Conservation (phyloP, 1,139 yeast genomes). For the Pichia sp. region DNA sequence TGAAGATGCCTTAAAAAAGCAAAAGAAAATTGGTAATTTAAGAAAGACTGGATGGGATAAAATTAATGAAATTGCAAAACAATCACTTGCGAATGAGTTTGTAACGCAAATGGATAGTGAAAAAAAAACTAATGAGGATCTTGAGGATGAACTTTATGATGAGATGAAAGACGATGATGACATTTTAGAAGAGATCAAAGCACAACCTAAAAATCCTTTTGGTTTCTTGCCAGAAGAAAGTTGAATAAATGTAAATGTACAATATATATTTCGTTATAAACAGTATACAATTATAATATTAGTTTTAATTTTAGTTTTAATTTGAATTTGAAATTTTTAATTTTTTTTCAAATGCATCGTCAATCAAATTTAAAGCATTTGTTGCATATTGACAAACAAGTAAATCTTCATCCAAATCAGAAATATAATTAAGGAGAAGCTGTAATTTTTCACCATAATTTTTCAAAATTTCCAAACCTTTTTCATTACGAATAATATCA, state of each 20-base stretch:
- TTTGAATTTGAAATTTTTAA: background rate
- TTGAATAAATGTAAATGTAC: constrained; percentile 19
- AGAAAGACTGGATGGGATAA: constrained; percentile 72
- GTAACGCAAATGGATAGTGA: constrained; percentile 27
- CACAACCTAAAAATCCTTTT: constrained; percentile 35
- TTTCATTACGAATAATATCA: constrained; percentile 44
- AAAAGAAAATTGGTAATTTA: constrained; percentile 52
- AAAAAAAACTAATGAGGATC: constrained; percentile 24
- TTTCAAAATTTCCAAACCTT: constrained; percentile 43
- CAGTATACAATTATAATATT: too few relatives aligned
- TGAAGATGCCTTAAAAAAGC: constrained; percentile 56
- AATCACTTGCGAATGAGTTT: constrained; percentile 12
- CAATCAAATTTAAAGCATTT: constrained; percentile 38
- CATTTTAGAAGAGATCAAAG: constrained; percentile 12
- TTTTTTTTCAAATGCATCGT: constrained; percentile 32
- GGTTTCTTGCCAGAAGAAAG: constrained; percentile 47
- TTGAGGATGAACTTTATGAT: constrained; percentile 24
- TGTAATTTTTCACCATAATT: constrained; percentile 40
- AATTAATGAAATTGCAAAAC: constrained; percentile 39
- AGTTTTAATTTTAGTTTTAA: background rate
- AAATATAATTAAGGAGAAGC: constrained; percentile 38
- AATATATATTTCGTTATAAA: background rate
- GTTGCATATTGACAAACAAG: constrained; percentile 48
- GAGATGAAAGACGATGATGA: constrained; percentile 28
- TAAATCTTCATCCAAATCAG: constrained; percentile 47